phyloP scores from a whole-genome alignment of 441 rosid species.

The Euphorbia schlechtendalii region DNA sequence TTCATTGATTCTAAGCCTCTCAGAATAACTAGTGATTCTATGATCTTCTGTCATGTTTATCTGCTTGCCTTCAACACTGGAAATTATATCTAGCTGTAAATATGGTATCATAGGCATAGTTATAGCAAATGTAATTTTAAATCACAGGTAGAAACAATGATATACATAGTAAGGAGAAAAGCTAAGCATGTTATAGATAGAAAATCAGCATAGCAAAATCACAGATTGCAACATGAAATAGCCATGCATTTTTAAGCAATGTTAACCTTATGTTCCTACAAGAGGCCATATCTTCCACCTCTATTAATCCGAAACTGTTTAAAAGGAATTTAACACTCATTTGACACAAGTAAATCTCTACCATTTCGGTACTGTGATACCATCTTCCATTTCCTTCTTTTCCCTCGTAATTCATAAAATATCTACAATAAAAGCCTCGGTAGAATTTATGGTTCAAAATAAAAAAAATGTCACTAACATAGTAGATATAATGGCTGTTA shows the following conservation, averaged over 20 bases:
- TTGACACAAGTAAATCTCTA: neutral
- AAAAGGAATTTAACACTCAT: neutral
- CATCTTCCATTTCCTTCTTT: neutral
- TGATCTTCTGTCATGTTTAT: conserved; percentile 94
- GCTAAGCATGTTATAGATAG: too few species aligned
- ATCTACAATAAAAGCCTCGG: neutral
- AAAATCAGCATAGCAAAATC: neutral
- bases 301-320: neutral
- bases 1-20: conserved; percentile 59
- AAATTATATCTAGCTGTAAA: conserved; percentile 24
- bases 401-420: neutral
- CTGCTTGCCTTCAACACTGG: conserved; percentile 68
- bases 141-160: conserved; percentile 9
- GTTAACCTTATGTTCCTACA: too few species aligned
- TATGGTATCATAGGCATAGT: conserved; percentile 14
- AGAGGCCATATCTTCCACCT: neutral
- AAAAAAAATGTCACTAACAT: neutral
- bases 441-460: neutral
- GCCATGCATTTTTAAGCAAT: neutral
- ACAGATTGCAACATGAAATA: neutral
- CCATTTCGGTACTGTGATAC: neutral
- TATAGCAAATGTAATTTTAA: neutral
- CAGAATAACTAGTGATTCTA: conserved; percentile 60
- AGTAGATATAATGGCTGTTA: neutral
- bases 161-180: too few species aligned